Evolutionary conservation across 2,329 filamentous ascomycete genomes (phyloP), one percentile per base, ranked within the genome.

Genomic region (Byssoonygena ceratinophila): DNA sequence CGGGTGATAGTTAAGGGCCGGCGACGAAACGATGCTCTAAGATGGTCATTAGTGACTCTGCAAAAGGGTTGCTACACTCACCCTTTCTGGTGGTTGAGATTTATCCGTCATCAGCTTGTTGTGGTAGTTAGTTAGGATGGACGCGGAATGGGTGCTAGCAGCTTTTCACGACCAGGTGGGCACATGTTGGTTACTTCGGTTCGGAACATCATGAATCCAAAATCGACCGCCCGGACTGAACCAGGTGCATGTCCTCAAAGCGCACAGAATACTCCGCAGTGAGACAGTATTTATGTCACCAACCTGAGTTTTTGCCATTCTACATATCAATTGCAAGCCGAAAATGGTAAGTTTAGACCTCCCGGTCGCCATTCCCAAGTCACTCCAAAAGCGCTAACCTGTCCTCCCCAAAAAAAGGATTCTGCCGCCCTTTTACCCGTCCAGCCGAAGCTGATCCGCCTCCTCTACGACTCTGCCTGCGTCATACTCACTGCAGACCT

Each of bases 381-480:
- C 41, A 6, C 14, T 34, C 4, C n/a, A 11, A 22, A 4, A 45
- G 34, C 22, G 46, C 46, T 54, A 29, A 54, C 16, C 22, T 8
- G 18, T 22, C 7, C 14, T 7, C 31, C 32, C 39, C 22, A 29
- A n/a, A 4, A 6, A 41, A 22, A 52, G 53, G 49, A 44, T 8
- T 48, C 53, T 12, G 20, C 39, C 23, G 16, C 47, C 25, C 7
- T 20, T n/a, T 14, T 27, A n/a, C 36, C 53, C 31, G 31, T 40
- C 25, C 55, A 57, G 29, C 55, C 55, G 34, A 46, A 39, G 20
- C 37, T 55, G 27, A 55, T 57, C 47, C 54, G 46, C 31, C 49
- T 50, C 34, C 55, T 57, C 29, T 57, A 57, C 37, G 20, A 45
- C 32, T 55, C 53, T 29, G 45, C 54, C 25, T 40, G 45, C 29